Percentiles rank a stretch among this genome's conserved stretches.
Evolutionary conservation across 345 rosid genomes (phyloP).

Genomic region (Geranium rotundifolium): DNA sequence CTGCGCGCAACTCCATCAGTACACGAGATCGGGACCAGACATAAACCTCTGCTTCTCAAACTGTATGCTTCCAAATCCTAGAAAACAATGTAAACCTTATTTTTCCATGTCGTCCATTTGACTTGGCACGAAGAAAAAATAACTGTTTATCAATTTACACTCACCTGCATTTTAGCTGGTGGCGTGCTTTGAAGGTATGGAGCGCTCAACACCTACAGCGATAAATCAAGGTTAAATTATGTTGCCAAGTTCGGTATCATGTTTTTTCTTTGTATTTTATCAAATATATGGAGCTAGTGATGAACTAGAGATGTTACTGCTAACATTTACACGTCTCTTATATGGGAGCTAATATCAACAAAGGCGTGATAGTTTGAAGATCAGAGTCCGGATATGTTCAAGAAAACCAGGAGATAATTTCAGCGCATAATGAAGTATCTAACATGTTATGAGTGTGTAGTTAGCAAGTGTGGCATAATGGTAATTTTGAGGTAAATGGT

Average conservation of each 20-base stretch:
- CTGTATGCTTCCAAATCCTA: constrained; percentile 46
- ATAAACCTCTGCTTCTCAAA: constrained; percentile 68
- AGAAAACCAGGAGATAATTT: too few species aligned
- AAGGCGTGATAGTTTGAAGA: too few species aligned
- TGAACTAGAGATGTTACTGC: too few species aligned
- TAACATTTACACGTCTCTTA: too few species aligned
- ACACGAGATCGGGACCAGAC: constrained; percentile 66
- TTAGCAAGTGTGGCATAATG: not conserved
- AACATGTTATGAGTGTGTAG: not conserved
- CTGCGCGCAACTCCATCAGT: constrained; percentile 67
- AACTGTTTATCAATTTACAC: constrained; percentile 8
- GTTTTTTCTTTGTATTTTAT: too few species aligned
- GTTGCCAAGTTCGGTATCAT: too few species aligned
- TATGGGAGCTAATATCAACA: too few species aligned
- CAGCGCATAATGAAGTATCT: not conserved
- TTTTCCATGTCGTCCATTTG: too few species aligned
- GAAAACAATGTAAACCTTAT: too few species aligned
- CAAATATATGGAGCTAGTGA: too few species aligned
- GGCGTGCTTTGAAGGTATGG: constrained; percentile 71
- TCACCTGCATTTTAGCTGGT: constrained; percentile 40
- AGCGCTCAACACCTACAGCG: constrained; percentile 77
- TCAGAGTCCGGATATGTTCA: too few species aligned
- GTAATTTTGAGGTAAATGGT: constrained; percentile 6
- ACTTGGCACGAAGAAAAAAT: not conserved
- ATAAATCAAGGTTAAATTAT: not conserved